Evolutionary conservation across 345 rosid genomes (phyloP), one percentile per base, ranked within the genome.

Genomic region (Gossypium turneri): DNA sequence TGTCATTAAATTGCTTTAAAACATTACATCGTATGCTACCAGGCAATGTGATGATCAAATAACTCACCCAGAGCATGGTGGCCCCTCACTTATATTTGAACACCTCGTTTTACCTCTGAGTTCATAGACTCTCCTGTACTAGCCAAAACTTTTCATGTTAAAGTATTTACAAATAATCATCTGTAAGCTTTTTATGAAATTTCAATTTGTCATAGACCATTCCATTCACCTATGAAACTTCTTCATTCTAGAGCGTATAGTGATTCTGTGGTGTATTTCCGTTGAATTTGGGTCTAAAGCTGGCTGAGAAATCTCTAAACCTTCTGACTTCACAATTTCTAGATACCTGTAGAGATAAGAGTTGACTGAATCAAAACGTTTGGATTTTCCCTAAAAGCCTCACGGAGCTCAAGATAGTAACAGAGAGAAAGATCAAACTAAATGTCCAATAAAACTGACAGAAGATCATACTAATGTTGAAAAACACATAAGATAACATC

Each of bases 231-330:
- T 88, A 74, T 95, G 98, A 72, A 89, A 72, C 68, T 65, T 82
- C 79, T 95, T 95, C 1, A 78, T 79, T 87, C 94, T 91, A 17
- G 97, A 80, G 20, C 98, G 94, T 56, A 93, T 82, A 41, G 99
- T 95, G 70, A 95, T 87, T 79, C 96, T 84, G 79, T 95, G 99
- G 78, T 95, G 99, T 86, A 95, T 94, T 70, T 87, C 93, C 1
- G 97, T 90, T 29, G 98, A 95, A 81, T 95, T 90, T 62, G 97
- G 98, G 70, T 90, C 92, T 76, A 96, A 80, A 47, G 99, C 99
- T 12, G 99, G 99, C 83, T 96, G 99, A 75, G 99, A 96, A 78
- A 93, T 96, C 90, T 96, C 97, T 57, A 96, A 77, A 44, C 97
- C 97, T 64, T 86, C 98, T 2, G 85, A 68, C 81, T 82, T 93